Evolutionary conservation across 2,329 filamentous ascomycete species (phyloP).

Genomic region (Ceratocystis huliohia): DNA sequence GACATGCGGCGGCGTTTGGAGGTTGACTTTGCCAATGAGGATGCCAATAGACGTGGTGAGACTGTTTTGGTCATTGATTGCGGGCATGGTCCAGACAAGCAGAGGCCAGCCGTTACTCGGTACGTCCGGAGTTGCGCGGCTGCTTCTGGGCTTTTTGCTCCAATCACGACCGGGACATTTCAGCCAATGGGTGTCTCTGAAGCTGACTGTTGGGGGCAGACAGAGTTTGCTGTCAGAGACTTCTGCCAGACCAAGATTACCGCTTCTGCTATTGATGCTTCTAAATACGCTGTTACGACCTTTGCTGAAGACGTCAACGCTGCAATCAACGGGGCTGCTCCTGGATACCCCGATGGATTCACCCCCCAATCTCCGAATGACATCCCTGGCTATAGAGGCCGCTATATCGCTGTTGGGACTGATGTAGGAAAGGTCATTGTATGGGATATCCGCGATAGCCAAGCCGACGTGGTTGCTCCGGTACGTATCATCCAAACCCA

Average conservation of each 20-base stretch:
- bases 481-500: slow-evolving; percentile 79
- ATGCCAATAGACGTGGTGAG: slow-evolving; percentile 65
- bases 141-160: background rate
- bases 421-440: slow-evolving; percentile 61
- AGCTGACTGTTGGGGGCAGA: slow-evolving; percentile 54
- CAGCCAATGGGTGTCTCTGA: slow-evolving; percentile 26
- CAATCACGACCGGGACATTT: background rate
- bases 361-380: slow-evolving; percentile 31
- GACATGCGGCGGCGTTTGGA: slow-evolving; percentile 79
- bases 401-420: slow-evolving; percentile 72
- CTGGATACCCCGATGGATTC: slow-evolving; percentile 9
- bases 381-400: slow-evolving; percentile 72
- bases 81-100: slow-evolving; percentile 49
- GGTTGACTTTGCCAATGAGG: slow-evolving; percentile 78
- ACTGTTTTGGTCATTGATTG: slow-evolving; percentile 60
- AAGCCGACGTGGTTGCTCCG: slow-evolving; percentile 44
- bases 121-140: slow-evolving; percentile 30
- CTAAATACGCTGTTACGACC: slow-evolving; percentile 57
- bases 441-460: slow-evolving; percentile 65
- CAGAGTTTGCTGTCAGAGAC: slow-evolving; percentile 42
- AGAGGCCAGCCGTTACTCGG: slow-evolving; percentile 32
- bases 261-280: slow-evolving; percentile 59
- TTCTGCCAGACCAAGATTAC: slow-evolving; percentile 51
- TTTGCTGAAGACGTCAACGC: slow-evolving; percentile 52
- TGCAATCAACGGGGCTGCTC: slow-evolving; percentile 8